These are phyloP conservation scores for Sporothrix phasma DNA, from an alignment of 2,329 filamentous ascomycete genomes.

Conservation along the genomic window DNA sequence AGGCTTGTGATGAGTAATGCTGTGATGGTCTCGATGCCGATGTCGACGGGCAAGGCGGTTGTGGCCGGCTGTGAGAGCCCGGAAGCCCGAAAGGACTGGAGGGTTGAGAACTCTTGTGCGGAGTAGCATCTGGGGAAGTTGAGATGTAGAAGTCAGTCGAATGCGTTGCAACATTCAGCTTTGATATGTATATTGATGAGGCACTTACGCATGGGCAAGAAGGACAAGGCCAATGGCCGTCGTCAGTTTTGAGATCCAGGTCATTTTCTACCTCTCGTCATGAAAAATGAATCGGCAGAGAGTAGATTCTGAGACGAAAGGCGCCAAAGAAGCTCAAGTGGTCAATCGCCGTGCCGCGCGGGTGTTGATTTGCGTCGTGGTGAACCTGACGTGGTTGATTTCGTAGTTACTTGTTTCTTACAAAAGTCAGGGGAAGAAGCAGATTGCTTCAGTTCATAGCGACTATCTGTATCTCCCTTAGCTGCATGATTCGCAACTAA, in stretches of 20 bases:
- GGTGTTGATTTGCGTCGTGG: neutral
- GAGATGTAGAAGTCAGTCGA: neutral
- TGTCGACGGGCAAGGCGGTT: slow-evolving; percentile 64
- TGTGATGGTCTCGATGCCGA: slow-evolving; percentile 73
- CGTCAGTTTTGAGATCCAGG: slow-evolving; percentile 58
- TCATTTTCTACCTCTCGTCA: slow-evolving; percentile 41
- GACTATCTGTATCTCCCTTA: neutral
- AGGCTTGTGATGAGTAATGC: slow-evolving; percentile 72
- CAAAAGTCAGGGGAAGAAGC: neutral
- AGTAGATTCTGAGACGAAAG: neutral
- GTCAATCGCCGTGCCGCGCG: neutral
- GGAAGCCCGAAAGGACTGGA: slow-evolving; percentile 44
- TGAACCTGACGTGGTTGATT: neutral
- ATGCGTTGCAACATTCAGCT: neutral
- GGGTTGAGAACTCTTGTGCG: slow-evolving; percentile 77
- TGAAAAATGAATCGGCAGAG: neutral
- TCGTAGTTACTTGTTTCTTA: neutral
- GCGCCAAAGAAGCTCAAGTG: neutral
- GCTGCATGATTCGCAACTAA: neutral
- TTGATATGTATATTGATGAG: neutral
- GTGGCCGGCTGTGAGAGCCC: slow-evolving; percentile 32
- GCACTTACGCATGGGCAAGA: slow-evolving; percentile 72
- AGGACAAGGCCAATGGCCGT: slow-evolving; percentile 68
- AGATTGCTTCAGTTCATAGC: no score
- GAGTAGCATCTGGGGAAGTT: slow-evolving; percentile 69